A percentile compares a stretch with the other conserved stretches of the same genome.
Evolutionary conservation across 1,284 basidiomycete genomes (phyloP).

Genomic region (Microbotryum silenes-acaulis): DNA sequence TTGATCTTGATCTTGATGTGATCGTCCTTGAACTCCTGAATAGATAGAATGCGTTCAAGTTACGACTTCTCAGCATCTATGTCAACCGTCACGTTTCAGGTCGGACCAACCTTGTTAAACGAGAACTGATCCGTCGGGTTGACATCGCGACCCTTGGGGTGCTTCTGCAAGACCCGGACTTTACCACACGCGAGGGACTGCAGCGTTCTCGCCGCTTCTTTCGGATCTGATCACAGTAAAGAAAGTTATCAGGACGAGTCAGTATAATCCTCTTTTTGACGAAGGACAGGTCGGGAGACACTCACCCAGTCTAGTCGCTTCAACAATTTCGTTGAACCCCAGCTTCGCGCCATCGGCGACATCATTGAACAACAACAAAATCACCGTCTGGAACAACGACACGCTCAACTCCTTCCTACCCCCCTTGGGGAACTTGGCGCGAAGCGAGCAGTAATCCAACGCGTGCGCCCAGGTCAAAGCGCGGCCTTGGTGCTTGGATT

Average conservation of each 20-base stretch:
- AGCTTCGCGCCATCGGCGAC: constrained; percentile 45
- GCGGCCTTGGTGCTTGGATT: constrained; percentile 58
- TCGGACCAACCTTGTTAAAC: constrained; percentile 53
- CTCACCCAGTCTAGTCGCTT: constrained; percentile 67
- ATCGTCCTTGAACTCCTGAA: constrained; percentile 65
- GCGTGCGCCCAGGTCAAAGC: constrained; percentile 74
- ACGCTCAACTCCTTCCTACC: constrained; percentile 82
- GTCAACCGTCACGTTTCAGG: background rate
- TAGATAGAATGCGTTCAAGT: background rate
- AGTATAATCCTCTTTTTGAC: background rate
- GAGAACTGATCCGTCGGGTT: constrained; percentile 65
- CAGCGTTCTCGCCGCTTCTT: constrained; percentile 70
- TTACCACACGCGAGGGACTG: constrained; percentile 87
- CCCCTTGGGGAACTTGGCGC: constrained; percentile 52
- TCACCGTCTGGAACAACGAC: constrained; percentile 78
- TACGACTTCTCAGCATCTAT: background rate
- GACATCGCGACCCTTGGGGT: constrained; percentile 71
- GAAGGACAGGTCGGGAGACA: constrained; percentile 4
- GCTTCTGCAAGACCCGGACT: constrained; percentile 78
- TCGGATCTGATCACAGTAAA: constrained; percentile 49
- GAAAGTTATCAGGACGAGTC: background rate
- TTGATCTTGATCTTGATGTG: constrained; percentile 82
- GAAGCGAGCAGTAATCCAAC: constrained; percentile 64
- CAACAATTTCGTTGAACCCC: constrained; percentile 60
- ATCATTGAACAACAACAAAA: constrained; percentile 86